Base-by-base conservation (phyloP, 2,329 filamentous ascomycete species). In the Colletotrichum lentis region DNA sequence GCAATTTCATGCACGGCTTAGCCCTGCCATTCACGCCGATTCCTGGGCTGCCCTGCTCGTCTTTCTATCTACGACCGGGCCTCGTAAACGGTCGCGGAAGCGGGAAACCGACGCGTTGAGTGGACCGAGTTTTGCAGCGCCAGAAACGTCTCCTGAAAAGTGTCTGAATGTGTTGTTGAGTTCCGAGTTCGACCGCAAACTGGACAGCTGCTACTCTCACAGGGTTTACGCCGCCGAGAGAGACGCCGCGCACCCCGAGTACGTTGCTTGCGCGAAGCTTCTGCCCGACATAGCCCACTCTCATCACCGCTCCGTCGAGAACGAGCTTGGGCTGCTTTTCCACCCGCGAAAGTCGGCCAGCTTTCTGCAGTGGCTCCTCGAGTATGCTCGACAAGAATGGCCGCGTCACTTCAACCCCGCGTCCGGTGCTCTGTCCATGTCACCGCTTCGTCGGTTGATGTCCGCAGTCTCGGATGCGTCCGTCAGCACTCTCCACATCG, bases 341-440 rank as follows among this genome's bases (percentile, higher is more conserved):
- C 64, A 69, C 2, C 52, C 65, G 0, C 63, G 72, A 0, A 73
- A 69, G 24, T 71, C 73, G 0, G 75, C 72, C 54, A 77, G 74
- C 65, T 78, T 80, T 39, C 73, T 76, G 11, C 78, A 80, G 22
- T 80, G 79, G 78, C 71, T 73, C 3, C 64, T 80, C 22, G 77
- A 80, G 52, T 79, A 77, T 64, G 75, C 74, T 1, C 72, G 75
- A 22, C 71, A 74, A 22, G 74, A 68, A 2, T 78, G 72, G 59
- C 77, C 78, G 1, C 67, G 71, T 1, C 67, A 64, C 0, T 72
- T 74, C 5, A 72, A 76, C 11, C 27, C 53, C 3, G 22, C 20
- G 11, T 39, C 60, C 6, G 37, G 72, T 11, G 72, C 74, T 2
- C 44, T 74, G 0, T 73, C 73, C 0, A 67, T 71, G 24, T 70